Percentiles rank a stretch among this genome's conserved stretches.
These are phyloP conservation scores for Eutrema japonicum DNA, from an alignment of 345 rosid species.

Conservation along the genomic window DNA sequence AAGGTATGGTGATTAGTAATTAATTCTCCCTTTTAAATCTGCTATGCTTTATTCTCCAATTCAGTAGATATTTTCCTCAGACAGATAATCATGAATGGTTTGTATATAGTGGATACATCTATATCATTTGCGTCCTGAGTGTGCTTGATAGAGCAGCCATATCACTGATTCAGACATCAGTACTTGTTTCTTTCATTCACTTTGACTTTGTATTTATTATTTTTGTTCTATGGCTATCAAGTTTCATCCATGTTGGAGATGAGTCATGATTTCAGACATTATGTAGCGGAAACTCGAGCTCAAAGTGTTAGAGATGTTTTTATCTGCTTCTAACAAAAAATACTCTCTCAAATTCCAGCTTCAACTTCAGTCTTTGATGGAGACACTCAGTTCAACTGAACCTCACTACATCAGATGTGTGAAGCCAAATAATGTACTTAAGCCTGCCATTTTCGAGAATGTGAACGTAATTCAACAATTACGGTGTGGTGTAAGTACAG, in stretches of 20 bases:
- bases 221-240: conserved; percentile 10
- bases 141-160: conserved; percentile 27
- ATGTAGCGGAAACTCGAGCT: conserved; percentile 23
- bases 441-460: conserved; percentile 96
- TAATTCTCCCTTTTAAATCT: not conserved
- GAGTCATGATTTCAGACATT: conserved; percentile 27
- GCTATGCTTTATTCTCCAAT: conserved; percentile 11
- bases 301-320: not conserved
- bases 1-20: conserved; percentile 58
- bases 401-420: conserved; percentile 99
- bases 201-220: not conserved
- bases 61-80: not conserved
- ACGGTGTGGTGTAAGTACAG: conserved; percentile 93
- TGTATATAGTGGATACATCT: conserved; percentile 24
- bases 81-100: conserved; percentile 20
- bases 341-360: conserved; percentile 56
- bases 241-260: conserved; percentile 21
- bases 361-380: conserved; percentile 99
- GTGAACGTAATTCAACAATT: conserved; percentile 90
- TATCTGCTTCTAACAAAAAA: conserved; percentile 34
- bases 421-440: conserved; percentile 97
- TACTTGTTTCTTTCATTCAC: conserved; percentile 13
- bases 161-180: conserved; percentile 13
- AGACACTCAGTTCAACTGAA: conserved; percentile 90
- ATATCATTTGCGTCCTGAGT: conserved; percentile 7